Base-by-base conservation (phyloP, 257 asterid genomes). In the Asclepias syriaca region DNA sequence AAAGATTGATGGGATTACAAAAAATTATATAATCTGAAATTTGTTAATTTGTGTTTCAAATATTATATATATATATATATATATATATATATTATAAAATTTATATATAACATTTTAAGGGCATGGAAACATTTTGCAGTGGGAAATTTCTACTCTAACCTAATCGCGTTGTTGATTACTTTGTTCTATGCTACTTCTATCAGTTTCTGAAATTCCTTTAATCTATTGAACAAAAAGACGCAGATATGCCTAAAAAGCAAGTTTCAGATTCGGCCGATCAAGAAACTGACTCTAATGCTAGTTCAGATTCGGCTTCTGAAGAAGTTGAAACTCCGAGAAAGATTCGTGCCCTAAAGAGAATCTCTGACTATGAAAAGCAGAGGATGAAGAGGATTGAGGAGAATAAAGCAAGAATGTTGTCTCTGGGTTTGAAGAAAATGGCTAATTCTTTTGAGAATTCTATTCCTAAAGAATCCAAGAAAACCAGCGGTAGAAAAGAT, bases 301-400 rank as follows among this genome's bases (percentile, higher is more conserved):
- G 45, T 24, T 64, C 76, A 63, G 21, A 34, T 14, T 80, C 88
- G 64, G 79, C 73, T 46, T 81, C 85, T 10, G 87, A 81, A 70
- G 88, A 83, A 65, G 71, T 72, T 51, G 87, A 77, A 55, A 21
- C 71, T 19, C 83, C 83, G 16, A 58, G 29, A 43, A 77, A 72
- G 69, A 72, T 75, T 32, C n/a, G 6, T 37, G 64, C 49, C 66
- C 32, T 32, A 4, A 69, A 68, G 81, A 63, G 74, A 72, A 79
- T 81, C n/a, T 50, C 92, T 2, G 85, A 84, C 27, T 94, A 94
- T 74, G 99, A 94, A 79, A 75, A 37, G 69, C 91, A 79, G 84
- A 84, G 99, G 69, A n/a, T 89, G 83, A 82, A 84, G 83, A 89
- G 90, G 75, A 94, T 94, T 57, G 87, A 88, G 72, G 99, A 89